Percentiles rank a stretch among this genome's conserved stretches.
These are phyloP conservation scores for Hygrophila difformis DNA, from an alignment of 257 asterid genomes.

Conservation along the genomic window DNA sequence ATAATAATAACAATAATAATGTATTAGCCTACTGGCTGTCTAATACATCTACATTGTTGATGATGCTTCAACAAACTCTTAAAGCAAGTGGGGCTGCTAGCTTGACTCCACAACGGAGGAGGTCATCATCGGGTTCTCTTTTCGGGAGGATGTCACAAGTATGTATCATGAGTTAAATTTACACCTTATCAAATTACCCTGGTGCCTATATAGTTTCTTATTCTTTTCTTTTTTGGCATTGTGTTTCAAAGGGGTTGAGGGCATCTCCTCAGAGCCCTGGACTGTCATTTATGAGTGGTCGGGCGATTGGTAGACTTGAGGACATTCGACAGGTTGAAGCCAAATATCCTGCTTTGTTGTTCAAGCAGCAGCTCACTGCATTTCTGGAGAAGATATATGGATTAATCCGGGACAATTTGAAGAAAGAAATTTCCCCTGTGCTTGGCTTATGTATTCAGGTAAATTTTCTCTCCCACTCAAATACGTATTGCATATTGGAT, in stretches of 20 bases:
- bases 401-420: constrained; percentile 84
- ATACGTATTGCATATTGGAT: too few species aligned
- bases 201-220: constrained; percentile 10
- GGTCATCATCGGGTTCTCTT: constrained; percentile 93
- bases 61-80: constrained; percentile 97
- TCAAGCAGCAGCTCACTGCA: constrained; percentile 99
- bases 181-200: constrained; percentile 15
- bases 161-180: constrained; percentile 19
- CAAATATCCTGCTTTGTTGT: constrained; percentile 93
- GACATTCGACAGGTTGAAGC: constrained; percentile 98
- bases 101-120: constrained; percentile 88
- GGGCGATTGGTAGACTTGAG: constrained; percentile 83
- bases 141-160: constrained; percentile 99
- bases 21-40: constrained; percentile 89
- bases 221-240: constrained; percentile 14
- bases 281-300: constrained; percentile 70
- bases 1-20: constrained; percentile 81
- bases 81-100: constrained; percentile 97
- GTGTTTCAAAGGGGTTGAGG: constrained; percentile 60
- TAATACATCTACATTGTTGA: constrained; percentile 83
- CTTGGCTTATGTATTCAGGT: constrained; percentile 98
- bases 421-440: constrained; percentile 93
- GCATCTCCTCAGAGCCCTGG: constrained; percentile 95
- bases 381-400: constrained; percentile 98
- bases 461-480: too few species aligned